phyloP scores from a whole-genome alignment of 805 yeast genomes.

The Monosporozyma solicola region DNA sequence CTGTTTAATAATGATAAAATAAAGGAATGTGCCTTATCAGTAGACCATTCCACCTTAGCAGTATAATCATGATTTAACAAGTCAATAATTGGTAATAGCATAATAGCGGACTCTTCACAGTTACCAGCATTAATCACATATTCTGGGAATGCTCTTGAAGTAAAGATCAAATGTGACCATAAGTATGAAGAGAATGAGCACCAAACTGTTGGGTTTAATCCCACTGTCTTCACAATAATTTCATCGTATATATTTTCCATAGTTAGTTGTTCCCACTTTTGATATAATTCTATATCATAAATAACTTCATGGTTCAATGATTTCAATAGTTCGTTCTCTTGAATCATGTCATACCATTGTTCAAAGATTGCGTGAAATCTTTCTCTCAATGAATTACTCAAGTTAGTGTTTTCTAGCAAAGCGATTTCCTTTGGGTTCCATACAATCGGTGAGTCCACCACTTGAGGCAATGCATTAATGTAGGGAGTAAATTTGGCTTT shows the following conservation, averaged over 20 bases:
- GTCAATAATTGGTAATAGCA: conserved; percentile 73
- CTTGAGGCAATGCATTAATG: conserved; percentile 40
- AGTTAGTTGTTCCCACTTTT: conserved; percentile 8
- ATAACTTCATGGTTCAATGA: background rate
- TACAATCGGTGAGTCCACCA: conserved; percentile 47
- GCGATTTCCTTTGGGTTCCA: conserved; percentile 50
- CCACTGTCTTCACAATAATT: conserved; percentile 12
- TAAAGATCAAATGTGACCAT: conserved; percentile 66
- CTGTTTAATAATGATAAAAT: conserved; percentile 23
- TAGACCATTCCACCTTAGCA: conserved; percentile 60
- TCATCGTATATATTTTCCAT: conserved; percentile 13
- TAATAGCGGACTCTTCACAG: conserved; percentile 39
- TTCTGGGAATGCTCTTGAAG: conserved; percentile 77
- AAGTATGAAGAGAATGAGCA: conserved; percentile 56
- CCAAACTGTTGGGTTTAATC: conserved; percentile 36
- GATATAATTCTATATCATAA: conserved; percentile 6
- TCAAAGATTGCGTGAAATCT: conserved; percentile 41
- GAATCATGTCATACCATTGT: conserved; percentile 45
- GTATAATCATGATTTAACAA: conserved; percentile 62
- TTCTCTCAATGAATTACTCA: conserved; percentile 43
- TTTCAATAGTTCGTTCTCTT: background rate
- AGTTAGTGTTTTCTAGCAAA: conserved; percentile 56
- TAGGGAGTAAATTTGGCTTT: conserved; percentile 34
- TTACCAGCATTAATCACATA: conserved; percentile 27
- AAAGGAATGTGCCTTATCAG: conserved; percentile 40